Percentiles rank a stretch among this genome's conserved stretches.
Evolutionary conservation across 768 basidiomycete species (phyloP).

Genomic region (Amylocystis lapponica): DNA sequence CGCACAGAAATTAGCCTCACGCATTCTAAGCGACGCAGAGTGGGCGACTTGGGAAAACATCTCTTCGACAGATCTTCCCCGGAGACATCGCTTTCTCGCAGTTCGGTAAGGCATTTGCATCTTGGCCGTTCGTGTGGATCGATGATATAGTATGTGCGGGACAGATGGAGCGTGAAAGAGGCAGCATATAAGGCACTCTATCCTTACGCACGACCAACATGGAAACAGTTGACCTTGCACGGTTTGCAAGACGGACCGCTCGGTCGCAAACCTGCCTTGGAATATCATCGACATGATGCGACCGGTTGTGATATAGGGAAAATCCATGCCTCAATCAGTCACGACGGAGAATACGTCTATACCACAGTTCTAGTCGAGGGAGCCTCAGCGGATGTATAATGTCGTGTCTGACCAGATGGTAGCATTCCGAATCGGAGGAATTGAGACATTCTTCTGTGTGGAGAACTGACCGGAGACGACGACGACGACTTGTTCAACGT

Average conservation of each 20-base stretch:
- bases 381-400: too few species aligned
- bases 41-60: constrained; percentile 36
- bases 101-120: constrained; percentile 52
- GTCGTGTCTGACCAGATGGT: too few species aligned
- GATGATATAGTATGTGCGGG: neutral
- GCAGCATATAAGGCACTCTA: constrained; percentile 83
- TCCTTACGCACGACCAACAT: constrained; percentile 52
- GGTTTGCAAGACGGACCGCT: constrained; percentile 30
- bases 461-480: too few species aligned
- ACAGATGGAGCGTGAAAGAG: constrained; percentile 81
- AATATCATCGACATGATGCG: constrained; percentile 14
- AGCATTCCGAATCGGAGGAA: too few species aligned
- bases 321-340: constrained; percentile 71
- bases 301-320: constrained; percentile 24
- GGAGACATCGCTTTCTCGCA: constrained; percentile 49
- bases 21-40: constrained; percentile 54
- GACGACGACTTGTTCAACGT: too few species aligned
- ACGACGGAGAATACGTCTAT: constrained; percentile 75
- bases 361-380: constrained; percentile 64
- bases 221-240: constrained; percentile 59
- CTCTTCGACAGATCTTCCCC: constrained; percentile 17
- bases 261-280: constrained; percentile 39
- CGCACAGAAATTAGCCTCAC: constrained; percentile 41
- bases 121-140: neutral
- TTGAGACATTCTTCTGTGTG: too few species aligned